Evolutionary conservation across 169 alveolate species (phyloP).

Genomic region (Plasmodium berghei): DNA sequence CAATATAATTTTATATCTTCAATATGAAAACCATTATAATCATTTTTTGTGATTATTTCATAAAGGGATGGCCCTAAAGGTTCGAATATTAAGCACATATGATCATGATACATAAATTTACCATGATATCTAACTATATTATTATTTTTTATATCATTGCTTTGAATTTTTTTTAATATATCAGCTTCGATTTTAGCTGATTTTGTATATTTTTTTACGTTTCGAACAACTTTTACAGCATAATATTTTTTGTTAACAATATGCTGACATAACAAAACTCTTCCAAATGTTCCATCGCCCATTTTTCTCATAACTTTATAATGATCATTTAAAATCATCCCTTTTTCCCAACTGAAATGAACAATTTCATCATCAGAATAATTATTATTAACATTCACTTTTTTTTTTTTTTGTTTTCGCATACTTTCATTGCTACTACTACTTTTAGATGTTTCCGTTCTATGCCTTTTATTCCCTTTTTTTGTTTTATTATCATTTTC

Average conservation of each 20-base stretch:
- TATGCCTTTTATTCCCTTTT: conserved; percentile 41
- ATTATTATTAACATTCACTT: conserved; percentile 53
- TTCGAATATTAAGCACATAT: conserved; percentile 96
- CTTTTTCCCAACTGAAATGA: conserved; percentile 85
- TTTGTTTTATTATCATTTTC: conserved; percentile 14
- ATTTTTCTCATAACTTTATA: conserved; percentile 90
- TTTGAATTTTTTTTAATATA: conserved; percentile 87
- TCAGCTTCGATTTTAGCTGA: conserved; percentile 98
- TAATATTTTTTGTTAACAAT: conserved; percentile 83
- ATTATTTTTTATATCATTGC: conserved; percentile 89
- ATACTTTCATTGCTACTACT: conserved; percentile 15
- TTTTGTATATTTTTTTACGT: conserved; percentile 94
- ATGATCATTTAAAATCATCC: conserved; percentile 82
- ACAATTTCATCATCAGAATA: conserved; percentile 78
- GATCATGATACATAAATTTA: conserved; percentile 90
- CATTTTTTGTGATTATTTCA: conserved; percentile 94
- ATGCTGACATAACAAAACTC: conserved; percentile 94
- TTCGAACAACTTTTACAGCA: conserved; percentile 95
- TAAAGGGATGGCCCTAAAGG: conserved; percentile 95
- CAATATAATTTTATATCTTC: conserved; percentile 94
- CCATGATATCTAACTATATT: conserved; percentile 92
- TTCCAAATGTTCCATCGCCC: conserved; percentile 99
- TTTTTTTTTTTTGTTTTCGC: conserved; percentile 48
- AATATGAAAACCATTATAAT: conserved; percentile 94
- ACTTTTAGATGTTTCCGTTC: conserved; percentile 2